phyloP scores from a whole-genome alignment of 768 basidiomycete species.

The Phylloporus sp. region DNA sequence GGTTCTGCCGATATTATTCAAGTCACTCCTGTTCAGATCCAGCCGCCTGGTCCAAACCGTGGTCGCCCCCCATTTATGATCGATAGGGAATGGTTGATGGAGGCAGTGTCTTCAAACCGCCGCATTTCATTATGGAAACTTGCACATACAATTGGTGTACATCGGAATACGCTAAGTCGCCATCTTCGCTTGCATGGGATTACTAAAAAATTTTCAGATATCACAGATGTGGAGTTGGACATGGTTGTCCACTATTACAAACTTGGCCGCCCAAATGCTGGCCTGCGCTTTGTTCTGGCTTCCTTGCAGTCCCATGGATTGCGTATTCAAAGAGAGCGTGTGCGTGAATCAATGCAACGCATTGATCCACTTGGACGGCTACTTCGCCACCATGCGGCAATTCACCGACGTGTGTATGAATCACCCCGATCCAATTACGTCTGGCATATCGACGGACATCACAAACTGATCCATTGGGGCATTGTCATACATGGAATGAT shows the following conservation, averaged over 20 bases:
- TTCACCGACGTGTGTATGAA: slow-evolving; percentile 1
- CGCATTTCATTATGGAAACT: neutral
- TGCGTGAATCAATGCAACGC: slow-evolving; percentile 4
- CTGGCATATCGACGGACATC: slow-evolving; percentile 26
- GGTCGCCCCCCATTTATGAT: too few relatives aligned
- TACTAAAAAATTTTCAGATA: neutral
- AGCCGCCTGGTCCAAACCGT: neutral
- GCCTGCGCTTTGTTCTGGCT: slow-evolving; percentile 15
- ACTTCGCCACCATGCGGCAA: neutral
- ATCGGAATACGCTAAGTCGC: neutral
- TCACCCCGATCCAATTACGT: slow-evolving; percentile 10
- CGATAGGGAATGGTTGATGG: too few relatives aligned
- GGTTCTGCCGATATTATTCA: too few relatives aligned
- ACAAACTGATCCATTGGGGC: slow-evolving; percentile 23
- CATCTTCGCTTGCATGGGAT: neutral
- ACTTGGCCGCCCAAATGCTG: slow-evolving; percentile 7
- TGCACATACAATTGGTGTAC: neutral
- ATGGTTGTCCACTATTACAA: slow-evolving; percentile 7
- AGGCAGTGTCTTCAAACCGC: too few relatives aligned
- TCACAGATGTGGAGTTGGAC: neutral
- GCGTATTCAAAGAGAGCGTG: slow-evolving; percentile 9
- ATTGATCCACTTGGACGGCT: slow-evolving; percentile 6
- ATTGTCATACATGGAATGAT: slow-evolving; percentile 26
- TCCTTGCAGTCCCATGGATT: slow-evolving; percentile 12
- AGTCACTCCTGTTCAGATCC: neutral